A percentile compares a stretch with the other conserved stretches of the same genome.
phyloP scores from a whole-genome alignment of 2,329 filamentous ascomycete species.

The Beauveria sp. region DNA sequence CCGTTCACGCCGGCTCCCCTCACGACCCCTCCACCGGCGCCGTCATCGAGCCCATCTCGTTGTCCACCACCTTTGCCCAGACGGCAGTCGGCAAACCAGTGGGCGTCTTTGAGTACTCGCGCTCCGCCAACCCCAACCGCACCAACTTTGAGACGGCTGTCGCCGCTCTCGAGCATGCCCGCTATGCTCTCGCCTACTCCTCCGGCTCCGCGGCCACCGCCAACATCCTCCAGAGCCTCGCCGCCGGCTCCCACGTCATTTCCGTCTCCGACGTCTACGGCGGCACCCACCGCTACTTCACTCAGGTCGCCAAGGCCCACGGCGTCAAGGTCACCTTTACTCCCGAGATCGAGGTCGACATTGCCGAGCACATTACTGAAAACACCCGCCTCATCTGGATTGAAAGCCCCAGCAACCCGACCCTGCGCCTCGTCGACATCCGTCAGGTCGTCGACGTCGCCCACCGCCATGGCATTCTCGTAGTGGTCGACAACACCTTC shows the following conservation, averaged over 20 bases:
- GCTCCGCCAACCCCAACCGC: conserved; percentile 90
- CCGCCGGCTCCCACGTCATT: conserved; percentile 85
- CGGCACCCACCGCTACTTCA: conserved; percentile 97
- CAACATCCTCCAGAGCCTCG: conserved; percentile 85
- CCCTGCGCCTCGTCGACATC: conserved; percentile 87
- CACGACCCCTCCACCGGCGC: conserved; percentile 88
- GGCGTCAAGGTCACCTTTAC: conserved; percentile 93
- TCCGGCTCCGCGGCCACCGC: conserved; percentile 93
- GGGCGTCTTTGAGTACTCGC: conserved; percentile 86
- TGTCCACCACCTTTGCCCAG: conserved; percentile 96
- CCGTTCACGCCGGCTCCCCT: conserved; percentile 87
- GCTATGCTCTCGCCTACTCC: conserved; percentile 87
- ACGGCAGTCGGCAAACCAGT: conserved; percentile 78
- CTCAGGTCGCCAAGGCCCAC: conserved; percentile 90
- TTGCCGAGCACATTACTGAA: conserved; percentile 73
- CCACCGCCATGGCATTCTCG: conserved; percentile 80
- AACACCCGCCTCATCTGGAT: conserved; percentile 97
- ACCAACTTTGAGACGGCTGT: conserved; percentile 90
- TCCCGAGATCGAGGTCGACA: conserved; percentile 80
- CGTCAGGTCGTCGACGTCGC: conserved; percentile 73
- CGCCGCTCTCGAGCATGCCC: conserved; percentile 85
- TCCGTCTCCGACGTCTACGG: conserved; percentile 97
- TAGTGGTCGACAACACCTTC: conserved; percentile 99
- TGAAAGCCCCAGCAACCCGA: conserved; percentile 87
- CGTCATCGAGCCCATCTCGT: conserved; percentile 91